phyloP scores from a whole-genome alignment of 352 stramenopile genomes.

The Blastocystis sp. region DNA sequence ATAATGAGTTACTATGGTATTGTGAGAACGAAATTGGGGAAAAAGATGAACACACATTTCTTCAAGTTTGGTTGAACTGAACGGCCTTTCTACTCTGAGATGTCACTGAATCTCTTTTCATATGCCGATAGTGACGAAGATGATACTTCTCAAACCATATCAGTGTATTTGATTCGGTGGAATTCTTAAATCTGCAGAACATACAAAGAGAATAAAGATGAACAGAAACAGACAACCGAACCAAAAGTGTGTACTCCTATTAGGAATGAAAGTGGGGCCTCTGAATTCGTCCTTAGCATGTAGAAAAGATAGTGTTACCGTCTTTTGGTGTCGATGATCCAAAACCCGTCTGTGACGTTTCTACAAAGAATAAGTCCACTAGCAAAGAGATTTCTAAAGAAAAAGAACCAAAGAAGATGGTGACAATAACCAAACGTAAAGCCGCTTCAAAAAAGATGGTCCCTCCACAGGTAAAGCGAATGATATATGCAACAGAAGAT shows the following conservation, averaged over 20 bases:
- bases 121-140: not conserved
- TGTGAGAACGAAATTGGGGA: not conserved
- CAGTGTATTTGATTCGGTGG: too few species aligned
- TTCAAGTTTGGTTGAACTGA: not conserved
- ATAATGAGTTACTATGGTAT: not conserved
- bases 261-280: not conserved
- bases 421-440: not conserved
- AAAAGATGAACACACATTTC: not conserved
- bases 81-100: not conserved
- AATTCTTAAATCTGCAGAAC: too few species aligned
- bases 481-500: slow-evolving; percentile 43
- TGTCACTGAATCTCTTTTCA: slow-evolving; percentile 25
- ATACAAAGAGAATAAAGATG: not conserved
- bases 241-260: not conserved
- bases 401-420: not conserved
- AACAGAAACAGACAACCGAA: not conserved
- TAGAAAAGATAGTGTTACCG: slow-evolving; percentile 31
- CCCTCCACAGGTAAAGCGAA: slow-evolving; percentile 8
- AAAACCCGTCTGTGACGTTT: not conserved
- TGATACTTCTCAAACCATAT: not conserved
- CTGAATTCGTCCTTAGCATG: too few species aligned
- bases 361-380: not conserved
- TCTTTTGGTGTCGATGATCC: slow-evolving; percentile 33
- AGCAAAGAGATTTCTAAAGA: too few species aligned
- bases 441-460: not conserved